These are phyloP conservation scores for Pseudogymnoascus sp. DNA, from an alignment of 2,329 filamentous ascomycete genomes.

Conservation along the genomic window DNA sequence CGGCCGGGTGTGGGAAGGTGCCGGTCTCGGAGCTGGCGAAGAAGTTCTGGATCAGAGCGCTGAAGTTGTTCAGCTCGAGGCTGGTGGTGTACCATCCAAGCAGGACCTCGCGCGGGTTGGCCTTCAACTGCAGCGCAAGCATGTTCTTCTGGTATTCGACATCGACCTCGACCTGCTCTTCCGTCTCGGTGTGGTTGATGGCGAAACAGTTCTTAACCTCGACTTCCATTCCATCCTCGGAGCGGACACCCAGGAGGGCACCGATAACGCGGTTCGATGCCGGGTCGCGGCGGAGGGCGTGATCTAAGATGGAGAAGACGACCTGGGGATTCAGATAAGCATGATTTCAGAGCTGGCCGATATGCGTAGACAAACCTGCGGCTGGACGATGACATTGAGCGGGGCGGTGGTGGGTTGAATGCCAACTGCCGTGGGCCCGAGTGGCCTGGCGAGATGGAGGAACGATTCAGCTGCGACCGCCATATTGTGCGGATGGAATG, in stretches of 20 bases:
- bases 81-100: constrained; percentile 98
- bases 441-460: constrained; percentile 87
- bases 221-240: constrained; percentile 93
- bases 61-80: constrained; percentile 96
- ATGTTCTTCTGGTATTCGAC: constrained; percentile 99
- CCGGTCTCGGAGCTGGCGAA: constrained; percentile 95
- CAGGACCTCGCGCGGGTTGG: constrained; percentile 85
- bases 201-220: constrained; percentile 96
- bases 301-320: constrained; percentile 77
- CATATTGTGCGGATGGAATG: constrained; percentile 55
- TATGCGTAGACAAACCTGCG: constrained; percentile 60
- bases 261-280: constrained; percentile 96
- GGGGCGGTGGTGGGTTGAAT: constrained; percentile 82
- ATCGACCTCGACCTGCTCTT: constrained; percentile 98
- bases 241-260: constrained; percentile 84
- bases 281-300: constrained; percentile 78
- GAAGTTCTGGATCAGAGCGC: constrained; percentile 98
- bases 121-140: constrained; percentile 89
- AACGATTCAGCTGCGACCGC: constrained; percentile 71
- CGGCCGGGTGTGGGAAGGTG: constrained; percentile 93
- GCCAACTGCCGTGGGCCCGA: constrained; percentile 73
- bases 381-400: constrained; percentile 89
- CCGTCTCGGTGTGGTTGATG: constrained; percentile 95
- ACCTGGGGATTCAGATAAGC: constrained; percentile 41
- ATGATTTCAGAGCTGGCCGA: neutral